Evolutionary conservation across 257 asterid species (phyloP).

Genomic region (Salvia splendens): DNA sequence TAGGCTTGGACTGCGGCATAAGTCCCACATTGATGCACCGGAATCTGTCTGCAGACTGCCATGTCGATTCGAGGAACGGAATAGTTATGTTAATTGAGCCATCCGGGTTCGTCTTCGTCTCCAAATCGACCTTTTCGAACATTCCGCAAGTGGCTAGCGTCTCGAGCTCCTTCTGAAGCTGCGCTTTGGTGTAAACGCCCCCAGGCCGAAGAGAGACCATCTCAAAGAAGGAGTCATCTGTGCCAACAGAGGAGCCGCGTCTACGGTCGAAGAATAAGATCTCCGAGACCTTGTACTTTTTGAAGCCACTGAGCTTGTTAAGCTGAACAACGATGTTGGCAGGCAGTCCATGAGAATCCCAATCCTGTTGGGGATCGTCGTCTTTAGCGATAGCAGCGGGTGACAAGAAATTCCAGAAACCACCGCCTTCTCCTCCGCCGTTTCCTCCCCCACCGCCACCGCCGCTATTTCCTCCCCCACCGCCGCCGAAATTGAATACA

Average conservation of each 20-base stretch:
- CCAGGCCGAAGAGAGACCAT: conserved; percentile 90
- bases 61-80: conserved; percentile 80
- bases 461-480: conserved; percentile 51
- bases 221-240: conserved; percentile 92
- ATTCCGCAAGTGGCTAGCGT: conserved; percentile 84
- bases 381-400: conserved; percentile 73
- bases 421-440: conserved; percentile 49
- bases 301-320: conserved; percentile 80
- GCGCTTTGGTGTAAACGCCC: conserved; percentile 81
- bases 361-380: conserved; percentile 71
- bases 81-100: conserved; percentile 71
- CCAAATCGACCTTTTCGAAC: conserved; percentile 92
- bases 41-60: conserved; percentile 85
- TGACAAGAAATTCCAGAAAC: conserved; percentile 59
- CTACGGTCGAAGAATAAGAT: conserved; percentile 71
- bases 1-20: conserved; percentile 80
- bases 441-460: conserved; percentile 56
- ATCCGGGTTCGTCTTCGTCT: conserved; percentile 78
- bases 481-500: conserved; percentile 39
- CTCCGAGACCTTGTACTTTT: conserved; percentile 82
- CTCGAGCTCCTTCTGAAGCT: conserved; percentile 87
- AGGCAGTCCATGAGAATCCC: conserved; percentile 94
- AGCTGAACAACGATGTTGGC: conserved; percentile 84
- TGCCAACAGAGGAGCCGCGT: conserved; percentile 60
- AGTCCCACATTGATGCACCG: conserved; percentile 91